These are phyloP conservation scores for Dentipellis fragilis DNA, from an alignment of 768 basidiomycete genomes.

Conservation along the genomic window DNA sequence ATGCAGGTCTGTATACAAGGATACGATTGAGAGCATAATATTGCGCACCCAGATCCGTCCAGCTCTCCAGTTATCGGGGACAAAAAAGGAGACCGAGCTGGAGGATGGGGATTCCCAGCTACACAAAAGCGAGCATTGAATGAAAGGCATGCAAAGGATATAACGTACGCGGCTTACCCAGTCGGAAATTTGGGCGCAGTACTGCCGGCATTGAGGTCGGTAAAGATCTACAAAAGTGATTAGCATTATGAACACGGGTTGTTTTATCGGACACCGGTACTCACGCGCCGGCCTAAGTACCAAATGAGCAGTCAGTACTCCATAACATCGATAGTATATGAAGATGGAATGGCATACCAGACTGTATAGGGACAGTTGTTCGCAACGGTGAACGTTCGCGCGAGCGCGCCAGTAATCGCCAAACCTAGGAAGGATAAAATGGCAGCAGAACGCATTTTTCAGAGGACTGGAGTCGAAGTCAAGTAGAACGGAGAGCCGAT, in stretches of 20 bases:
- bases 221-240: slow-evolving; percentile 5
- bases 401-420: background rate
- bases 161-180: background rate
- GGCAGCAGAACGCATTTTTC: too few species aligned
- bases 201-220: slow-evolving; percentile 3
- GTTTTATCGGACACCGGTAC: background rate
- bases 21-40: background rate
- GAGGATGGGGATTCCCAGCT: slow-evolving; percentile 14
- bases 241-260: background rate
- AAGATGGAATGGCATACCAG: background rate
- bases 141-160: background rate
- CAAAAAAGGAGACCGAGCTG: slow-evolving; percentile 10
- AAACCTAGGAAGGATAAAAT: too few species aligned
- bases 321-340: background rate
- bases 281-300: background rate
- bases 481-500: too few species aligned
- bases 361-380: background rate
- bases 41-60: slow-evolving; percentile 17
- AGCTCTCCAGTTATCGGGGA: slow-evolving; percentile 18
- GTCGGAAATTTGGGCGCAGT: slow-evolving; percentile 7
- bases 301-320: background rate
- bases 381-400: background rate
- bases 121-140: background rate
- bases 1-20: too few species aligned
- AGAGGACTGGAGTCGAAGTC: too few species aligned